Evolutionary conservation across 192 early-diverging fungal genomes (phyloP).

Genomic region (Podila epicladia): DNA sequence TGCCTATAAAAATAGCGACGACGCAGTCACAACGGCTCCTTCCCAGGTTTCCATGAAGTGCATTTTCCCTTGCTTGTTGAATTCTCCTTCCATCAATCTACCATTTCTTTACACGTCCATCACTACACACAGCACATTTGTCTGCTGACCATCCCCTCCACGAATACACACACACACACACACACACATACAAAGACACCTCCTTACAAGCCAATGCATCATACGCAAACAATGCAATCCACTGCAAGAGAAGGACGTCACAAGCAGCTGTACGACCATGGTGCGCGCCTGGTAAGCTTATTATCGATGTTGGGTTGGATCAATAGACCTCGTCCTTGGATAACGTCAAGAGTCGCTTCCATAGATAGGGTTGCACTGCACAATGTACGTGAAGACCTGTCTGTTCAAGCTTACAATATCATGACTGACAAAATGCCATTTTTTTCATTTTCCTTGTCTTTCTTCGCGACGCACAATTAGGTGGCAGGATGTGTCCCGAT

Average conservation of each 20-base stretch:
- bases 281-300: conserved; percentile 37
- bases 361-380: too few relatives aligned
- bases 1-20: too few relatives aligned
- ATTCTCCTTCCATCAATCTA: too few relatives aligned
- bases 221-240: neutral
- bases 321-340: too few relatives aligned
- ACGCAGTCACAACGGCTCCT: too few relatives aligned
- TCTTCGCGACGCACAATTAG: conserved; percentile 10
- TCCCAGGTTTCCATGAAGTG: too few relatives aligned
- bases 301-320: neutral
- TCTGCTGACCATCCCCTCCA: neutral
- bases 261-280: conserved; percentile 36
- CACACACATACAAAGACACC: neutral
- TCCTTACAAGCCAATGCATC: neutral
- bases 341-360: too few relatives aligned
- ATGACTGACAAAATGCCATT: too few relatives aligned
- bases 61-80: too few relatives aligned
- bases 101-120: too few relatives aligned
- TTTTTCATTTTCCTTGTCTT: neutral
- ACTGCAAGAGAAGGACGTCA: conserved; percentile 39
- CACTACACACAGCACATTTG: too few relatives aligned
- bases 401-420: neutral
- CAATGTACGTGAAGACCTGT: too few relatives aligned
- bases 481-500: conserved; percentile 68
- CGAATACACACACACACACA: neutral